Evolutionary conservation across 2,329 filamentous ascomycete genomes (phyloP).

Genomic region (Decorospora gaudefroyi): DNA sequence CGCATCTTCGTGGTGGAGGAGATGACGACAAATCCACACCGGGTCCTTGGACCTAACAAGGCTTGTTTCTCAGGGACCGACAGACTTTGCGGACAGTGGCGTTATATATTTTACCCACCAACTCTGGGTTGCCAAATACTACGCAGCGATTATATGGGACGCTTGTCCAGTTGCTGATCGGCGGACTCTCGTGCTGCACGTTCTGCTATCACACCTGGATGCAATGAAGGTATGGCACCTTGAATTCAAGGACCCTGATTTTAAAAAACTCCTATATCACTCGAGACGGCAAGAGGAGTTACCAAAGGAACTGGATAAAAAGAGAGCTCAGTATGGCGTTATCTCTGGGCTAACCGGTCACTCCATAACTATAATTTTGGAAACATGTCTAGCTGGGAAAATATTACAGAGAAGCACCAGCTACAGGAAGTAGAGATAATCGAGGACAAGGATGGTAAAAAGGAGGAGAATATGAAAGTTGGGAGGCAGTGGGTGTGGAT

Average conservation of each 20-base stretch:
- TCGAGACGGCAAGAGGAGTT: not conserved
- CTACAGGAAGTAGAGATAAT: not conserved
- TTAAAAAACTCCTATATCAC: not conserved
- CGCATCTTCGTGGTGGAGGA: not conserved
- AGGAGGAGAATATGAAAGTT: not conserved
- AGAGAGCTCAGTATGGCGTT: not conserved
- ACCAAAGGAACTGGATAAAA: not conserved
- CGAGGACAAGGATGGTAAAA: not conserved
- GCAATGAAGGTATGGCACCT: constrained; percentile 2
- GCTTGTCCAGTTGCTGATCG: not conserved
- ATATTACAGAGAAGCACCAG: not conserved
- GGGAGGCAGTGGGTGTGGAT: not conserved
- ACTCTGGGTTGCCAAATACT: not conserved
- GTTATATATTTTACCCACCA: constrained; percentile 7
- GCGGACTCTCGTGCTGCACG: constrained; percentile 1
- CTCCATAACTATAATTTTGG: not conserved
- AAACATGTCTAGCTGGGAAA: not conserved
- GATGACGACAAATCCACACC: not conserved
- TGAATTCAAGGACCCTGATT: not conserved
- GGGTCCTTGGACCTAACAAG: not conserved
- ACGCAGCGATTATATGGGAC: not conserved
- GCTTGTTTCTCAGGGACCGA: not conserved
- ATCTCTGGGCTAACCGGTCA: constrained; percentile 1
- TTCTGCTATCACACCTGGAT: not conserved
- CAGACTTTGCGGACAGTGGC: not conserved